Evolutionary conservation across 768 basidiomycete genomes (phyloP).

Genomic region (Lactifluus piperatus): DNA sequence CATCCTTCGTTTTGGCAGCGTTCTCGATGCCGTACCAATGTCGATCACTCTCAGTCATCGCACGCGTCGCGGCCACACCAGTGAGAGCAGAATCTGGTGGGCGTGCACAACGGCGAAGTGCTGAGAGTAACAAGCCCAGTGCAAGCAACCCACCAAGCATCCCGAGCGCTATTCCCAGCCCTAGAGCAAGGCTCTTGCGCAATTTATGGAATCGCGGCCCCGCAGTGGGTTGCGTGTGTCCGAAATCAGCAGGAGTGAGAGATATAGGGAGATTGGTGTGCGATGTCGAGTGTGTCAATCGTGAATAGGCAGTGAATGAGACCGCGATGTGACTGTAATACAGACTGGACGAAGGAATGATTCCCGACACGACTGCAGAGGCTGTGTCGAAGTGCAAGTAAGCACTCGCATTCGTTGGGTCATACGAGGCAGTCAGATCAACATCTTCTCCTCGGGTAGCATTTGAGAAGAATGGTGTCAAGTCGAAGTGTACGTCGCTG

Average conservation of each 20-base stretch:
- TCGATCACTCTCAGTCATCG: constrained; percentile 56
- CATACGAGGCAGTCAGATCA: constrained; percentile 46
- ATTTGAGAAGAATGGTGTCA: constrained; percentile 50
- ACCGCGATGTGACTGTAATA: constrained; percentile 35
- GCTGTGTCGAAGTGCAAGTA: constrained; percentile 47
- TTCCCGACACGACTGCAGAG: constrained; percentile 44
- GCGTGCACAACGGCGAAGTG: constrained; percentile 45
- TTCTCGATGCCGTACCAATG: constrained; percentile 56
- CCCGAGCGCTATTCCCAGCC: constrained; percentile 54
- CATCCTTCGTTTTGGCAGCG: constrained; percentile 20
- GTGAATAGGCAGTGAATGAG: constrained; percentile 63
- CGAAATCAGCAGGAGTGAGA: constrained; percentile 32
- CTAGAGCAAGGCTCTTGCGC: constrained; percentile 44
- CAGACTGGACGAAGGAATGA: constrained; percentile 30
- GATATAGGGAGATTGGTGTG: constrained; percentile 50
- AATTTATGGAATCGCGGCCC: constrained; percentile 35
- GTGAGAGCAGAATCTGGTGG: constrained; percentile 53
- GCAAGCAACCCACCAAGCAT: constrained; percentile 49
- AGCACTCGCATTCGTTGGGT: constrained; percentile 38
- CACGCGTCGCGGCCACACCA: constrained; percentile 49
- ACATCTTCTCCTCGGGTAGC: constrained; percentile 36
- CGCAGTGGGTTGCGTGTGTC: constrained; percentile 28
- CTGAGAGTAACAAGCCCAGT: constrained; percentile 46
- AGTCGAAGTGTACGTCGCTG: constrained; percentile 41
- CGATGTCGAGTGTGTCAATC: constrained; percentile 59